These are phyloP conservation scores for Penstemon newberryi DNA, from an alignment of 257 asterid genomes.

Conservation along the genomic window DNA sequence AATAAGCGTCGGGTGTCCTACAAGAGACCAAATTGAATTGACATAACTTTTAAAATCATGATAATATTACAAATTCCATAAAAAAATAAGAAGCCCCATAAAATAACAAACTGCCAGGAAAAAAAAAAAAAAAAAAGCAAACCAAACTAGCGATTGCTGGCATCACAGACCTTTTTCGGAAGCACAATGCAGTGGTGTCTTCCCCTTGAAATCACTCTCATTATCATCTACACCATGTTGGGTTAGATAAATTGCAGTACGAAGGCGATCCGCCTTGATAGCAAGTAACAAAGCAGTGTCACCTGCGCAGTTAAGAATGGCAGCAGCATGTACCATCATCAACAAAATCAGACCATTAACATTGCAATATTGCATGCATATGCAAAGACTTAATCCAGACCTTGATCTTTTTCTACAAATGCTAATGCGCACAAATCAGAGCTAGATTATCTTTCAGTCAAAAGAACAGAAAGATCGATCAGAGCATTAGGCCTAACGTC, in stretches of 20 bases:
- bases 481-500: background rate
- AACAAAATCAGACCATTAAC: background rate
- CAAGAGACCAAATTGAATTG: background rate
- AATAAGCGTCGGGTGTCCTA: conserved; percentile 9
- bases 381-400: too few relatives aligned
- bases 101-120: background rate
- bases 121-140: background rate
- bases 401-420: too few relatives aligned
- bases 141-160: background rate
- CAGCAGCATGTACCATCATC: background rate
- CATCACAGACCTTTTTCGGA: conserved; percentile 22
- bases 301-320: conserved; percentile 24
- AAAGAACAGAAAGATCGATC: background rate
- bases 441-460: background rate
- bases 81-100: background rate
- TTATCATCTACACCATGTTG: conserved; percentile 26
- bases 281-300: conserved; percentile 32
- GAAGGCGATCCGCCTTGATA: background rate
- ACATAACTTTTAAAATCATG: background rate
- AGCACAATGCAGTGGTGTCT: conserved; percentile 29
- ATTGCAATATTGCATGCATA: background rate
- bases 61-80: background rate
- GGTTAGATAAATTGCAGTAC: conserved; percentile 24
- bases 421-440: too few relatives aligned
- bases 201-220: background rate